These are phyloP conservation scores for Telfairia occidentalis DNA, from an alignment of 331 rosid genomes.

Conservation along the genomic window DNA sequence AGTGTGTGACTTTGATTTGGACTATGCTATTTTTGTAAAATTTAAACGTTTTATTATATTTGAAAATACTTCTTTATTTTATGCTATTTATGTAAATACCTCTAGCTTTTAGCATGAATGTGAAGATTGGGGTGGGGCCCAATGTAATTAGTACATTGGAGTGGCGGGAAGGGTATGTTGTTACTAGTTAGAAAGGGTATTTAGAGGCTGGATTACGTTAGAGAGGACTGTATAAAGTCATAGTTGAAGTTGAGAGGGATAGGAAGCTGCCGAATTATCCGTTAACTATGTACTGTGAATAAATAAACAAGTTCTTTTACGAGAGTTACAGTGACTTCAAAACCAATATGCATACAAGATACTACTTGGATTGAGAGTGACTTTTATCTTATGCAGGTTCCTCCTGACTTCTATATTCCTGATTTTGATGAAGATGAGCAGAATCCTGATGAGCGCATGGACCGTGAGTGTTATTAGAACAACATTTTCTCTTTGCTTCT, in stretches of 20 bases:
- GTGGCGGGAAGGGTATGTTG: background rate
- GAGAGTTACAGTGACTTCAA: background rate
- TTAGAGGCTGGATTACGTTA: too few relatives aligned
- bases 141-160: background rate
- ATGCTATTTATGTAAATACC: too few relatives aligned
- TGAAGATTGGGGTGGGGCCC: background rate
- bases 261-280: background rate
- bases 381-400: slow-evolving; percentile 54
- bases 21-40: too few relatives aligned
- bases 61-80: too few relatives aligned
- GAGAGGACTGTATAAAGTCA: too few relatives aligned
- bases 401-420: slow-evolving; percentile 90
- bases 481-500: background rate
- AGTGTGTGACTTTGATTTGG: too few relatives aligned
- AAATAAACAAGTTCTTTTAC: background rate
- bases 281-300: too few relatives aligned
- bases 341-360: background rate
- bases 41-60: too few relatives aligned
- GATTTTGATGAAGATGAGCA: slow-evolving; percentile 86
- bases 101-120: background rate
- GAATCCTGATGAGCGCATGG: slow-evolving; percentile 91
- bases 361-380: background rate
- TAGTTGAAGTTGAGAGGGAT: too few relatives aligned
- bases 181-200: too few relatives aligned
- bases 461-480: slow-evolving; percentile 44